Conservation (phyloP, 2,329 filamentous ascomycete species). For the Nigrograna mackinnonii region DNA sequence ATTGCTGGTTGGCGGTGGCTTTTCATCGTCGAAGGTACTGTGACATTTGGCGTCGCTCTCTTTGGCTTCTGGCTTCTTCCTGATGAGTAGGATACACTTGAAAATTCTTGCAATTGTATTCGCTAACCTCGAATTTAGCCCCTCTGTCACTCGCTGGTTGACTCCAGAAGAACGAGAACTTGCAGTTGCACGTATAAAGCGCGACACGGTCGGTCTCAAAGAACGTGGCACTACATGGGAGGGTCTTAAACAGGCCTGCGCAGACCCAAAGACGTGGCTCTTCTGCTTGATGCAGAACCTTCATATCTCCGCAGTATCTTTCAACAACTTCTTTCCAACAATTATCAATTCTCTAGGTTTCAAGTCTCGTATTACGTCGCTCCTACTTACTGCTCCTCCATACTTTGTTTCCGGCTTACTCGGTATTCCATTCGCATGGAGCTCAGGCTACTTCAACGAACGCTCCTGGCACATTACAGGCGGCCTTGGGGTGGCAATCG, state of each 20-base stretch:
- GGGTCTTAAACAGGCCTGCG: neutral
- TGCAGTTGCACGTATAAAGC: neutral
- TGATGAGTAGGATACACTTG: too few relatives aligned
- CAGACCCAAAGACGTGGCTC: neutral
- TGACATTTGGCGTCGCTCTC: neutral
- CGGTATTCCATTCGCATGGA: constrained; percentile 13
- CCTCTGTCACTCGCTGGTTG: neutral
- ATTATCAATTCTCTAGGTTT: neutral
- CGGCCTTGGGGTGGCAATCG: constrained; percentile 5
- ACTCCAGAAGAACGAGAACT: neutral
- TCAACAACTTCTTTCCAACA: constrained; percentile 14
- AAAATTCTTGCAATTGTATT: too few relatives aligned
- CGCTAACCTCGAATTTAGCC: neutral
- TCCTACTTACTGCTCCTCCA: neutral
- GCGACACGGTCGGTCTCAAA: neutral
- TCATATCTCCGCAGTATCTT: constrained; percentile 2
- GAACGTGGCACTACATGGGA: neutral
- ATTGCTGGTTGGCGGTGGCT: constrained; percentile 1
- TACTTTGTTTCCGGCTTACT: constrained; percentile 13
- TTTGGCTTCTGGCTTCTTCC: too few relatives aligned
- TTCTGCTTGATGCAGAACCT: neutral
- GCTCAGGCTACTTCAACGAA: constrained; percentile 12
- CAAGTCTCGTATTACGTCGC: neutral
- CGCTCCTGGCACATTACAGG: constrained; percentile 15
- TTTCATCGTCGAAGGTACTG: constrained; percentile 1